Conservation (phyloP, 2,329 filamentous ascomycete species). For the Gremmenia infestans region DNA sequence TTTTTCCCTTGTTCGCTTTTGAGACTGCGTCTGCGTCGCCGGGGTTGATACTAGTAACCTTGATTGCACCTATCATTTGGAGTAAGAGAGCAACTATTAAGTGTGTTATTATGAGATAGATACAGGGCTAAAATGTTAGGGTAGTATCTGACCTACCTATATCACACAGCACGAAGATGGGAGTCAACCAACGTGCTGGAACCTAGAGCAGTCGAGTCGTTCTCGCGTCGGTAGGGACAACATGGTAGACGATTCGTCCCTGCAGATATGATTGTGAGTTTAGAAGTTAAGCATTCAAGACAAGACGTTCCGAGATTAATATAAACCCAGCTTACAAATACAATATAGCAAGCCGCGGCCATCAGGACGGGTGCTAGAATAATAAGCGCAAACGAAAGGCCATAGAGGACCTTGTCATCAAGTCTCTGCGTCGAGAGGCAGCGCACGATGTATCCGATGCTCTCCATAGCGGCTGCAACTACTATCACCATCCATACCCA, state of each 20-base stretch:
- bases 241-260: constrained; percentile 28
- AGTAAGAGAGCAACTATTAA: constrained; percentile 22
- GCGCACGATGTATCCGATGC: constrained; percentile 21
- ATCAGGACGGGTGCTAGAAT: constrained; percentile 32
- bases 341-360: constrained; percentile 30
- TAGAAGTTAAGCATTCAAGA: not conserved
- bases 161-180: constrained; percentile 27
- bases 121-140: not conserved
- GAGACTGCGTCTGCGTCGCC: constrained; percentile 29
- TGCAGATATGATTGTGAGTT: not conserved
- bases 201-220: constrained; percentile 23
- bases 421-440: constrained; percentile 15
- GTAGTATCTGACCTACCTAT: constrained; percentile 11
- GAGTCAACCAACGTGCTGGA: constrained; percentile 25
- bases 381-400: constrained; percentile 27
- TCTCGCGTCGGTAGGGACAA: constrained; percentile 23
- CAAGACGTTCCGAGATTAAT: not conserved
- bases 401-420: constrained; percentile 19
- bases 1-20: constrained; percentile 34
- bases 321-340: constrained; percentile 22
- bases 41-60: constrained; percentile 35
- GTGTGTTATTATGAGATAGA: not conserved
- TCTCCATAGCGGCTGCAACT: constrained; percentile 26
- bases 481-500: constrained; percentile 34
- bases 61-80: constrained; percentile 29